Base-by-base conservation (phyloP, 2,329 filamentous ascomycete species). In the Neofusicoccum sp. region DNA sequence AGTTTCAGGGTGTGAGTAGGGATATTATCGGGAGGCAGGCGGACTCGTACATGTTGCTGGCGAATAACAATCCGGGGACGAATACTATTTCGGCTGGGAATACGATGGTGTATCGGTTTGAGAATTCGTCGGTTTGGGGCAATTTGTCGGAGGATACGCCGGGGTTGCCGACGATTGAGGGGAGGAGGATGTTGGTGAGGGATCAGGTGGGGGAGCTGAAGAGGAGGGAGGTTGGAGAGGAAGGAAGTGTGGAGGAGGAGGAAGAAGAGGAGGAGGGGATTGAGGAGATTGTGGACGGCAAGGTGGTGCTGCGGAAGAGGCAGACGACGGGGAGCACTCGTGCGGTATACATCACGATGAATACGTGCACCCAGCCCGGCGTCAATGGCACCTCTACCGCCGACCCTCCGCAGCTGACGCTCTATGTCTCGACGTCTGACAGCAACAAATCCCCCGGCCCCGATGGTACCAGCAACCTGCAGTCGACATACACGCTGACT, bases 341-440 rank as follows among this genome's bases (percentile, higher is more conserved):
- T n/a, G n/a, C n/a, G 1, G 79, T 98, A 3, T 97, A 89, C 73
- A 82, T 99, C 58, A 92, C 92, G 2, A 86, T 92, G 44, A 98
- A 92, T 66, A 93, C 90, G 1, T 99, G 95, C 74, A 75, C 85
- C 28, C 91, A 96, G 68, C 95, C 93, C 11, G 71, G 75, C 20
- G 79, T 81, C 41, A 84, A 83, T 41, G 77, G 76, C 7, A 78
- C 78, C 1, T 76, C 78, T 26, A 79, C 76, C 56, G 73, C 76
- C 12, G 69, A 66, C 9, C 72, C 78, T 1, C 84, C 89, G 11
- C 92, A 96, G 68, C 82, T 98, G 54, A 84, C 84, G 11, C 77
- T 98, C 8, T 96, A 89, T 69, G 80, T 96, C 49, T 96, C 92
- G 3, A 86, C 79, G 16, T 85, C 85, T 3, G 69, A 79, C 1